phyloP scores from a whole-genome alignment of 164 flowering plant genomes.

The Brasenia schreberi region DNA sequence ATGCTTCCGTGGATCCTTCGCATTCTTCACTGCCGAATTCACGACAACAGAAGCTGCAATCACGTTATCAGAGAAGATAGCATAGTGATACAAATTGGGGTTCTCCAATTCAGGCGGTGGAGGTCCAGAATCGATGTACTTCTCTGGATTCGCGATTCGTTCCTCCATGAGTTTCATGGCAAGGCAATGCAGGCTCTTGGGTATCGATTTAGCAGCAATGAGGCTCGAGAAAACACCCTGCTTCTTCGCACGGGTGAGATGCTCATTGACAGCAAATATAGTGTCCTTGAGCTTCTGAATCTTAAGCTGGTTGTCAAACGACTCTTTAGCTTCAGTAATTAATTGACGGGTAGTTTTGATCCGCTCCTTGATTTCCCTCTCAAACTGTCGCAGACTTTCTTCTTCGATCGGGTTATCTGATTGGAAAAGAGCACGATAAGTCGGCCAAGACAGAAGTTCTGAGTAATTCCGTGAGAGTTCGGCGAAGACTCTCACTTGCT shows the following conservation, averaged over 20 bases:
- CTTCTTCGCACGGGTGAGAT: conserved; percentile 74
- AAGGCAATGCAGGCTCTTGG: conserved; percentile 87
- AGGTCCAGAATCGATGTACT: conserved; percentile 37
- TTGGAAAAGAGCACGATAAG: conserved; percentile 37
- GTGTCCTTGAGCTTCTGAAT: conserved; percentile 94
- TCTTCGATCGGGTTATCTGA: conserved; percentile 55
- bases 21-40: conserved; percentile 74
- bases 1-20: conserved; percentile 75
- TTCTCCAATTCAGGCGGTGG: conserved; percentile 58
- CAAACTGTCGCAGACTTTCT: conserved; percentile 68
- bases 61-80: conserved; percentile 81
- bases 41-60: conserved; percentile 91
- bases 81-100: conserved; percentile 70
- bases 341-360: conserved; percentile 55
- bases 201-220: conserved; percentile 71
- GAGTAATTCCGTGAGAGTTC: conserved; percentile 52
- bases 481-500: conserved; percentile 59
- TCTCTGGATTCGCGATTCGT: conserved; percentile 67
- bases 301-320: conserved; percentile 87
- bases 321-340: conserved; percentile 72
- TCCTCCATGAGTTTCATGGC: conserved; percentile 86
- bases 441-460: conserved; percentile 34
- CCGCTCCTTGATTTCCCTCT: conserved; percentile 85
- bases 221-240: conserved; percentile 64
- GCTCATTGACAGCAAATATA: conserved; percentile 76